Evolutionary conservation across 441 rosid genomes (phyloP).

Genomic region (Gossypium lobatum): DNA sequence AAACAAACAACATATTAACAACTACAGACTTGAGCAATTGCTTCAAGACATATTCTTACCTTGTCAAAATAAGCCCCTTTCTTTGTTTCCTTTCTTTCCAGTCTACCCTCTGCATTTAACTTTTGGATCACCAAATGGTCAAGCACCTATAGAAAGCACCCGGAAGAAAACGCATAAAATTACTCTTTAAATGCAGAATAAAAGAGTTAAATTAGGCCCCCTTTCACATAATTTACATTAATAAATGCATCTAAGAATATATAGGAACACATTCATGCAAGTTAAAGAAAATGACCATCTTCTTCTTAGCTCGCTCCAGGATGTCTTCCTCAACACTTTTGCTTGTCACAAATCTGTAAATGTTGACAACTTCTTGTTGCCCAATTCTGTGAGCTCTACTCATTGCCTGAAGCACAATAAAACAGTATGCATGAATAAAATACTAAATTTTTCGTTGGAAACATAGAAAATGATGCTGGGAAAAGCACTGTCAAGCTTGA

Average conservation of each 20-base stretch:
- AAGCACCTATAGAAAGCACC: slow-evolving; percentile 62
- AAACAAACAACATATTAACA: not conserved
- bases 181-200: not conserved
- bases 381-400: slow-evolving; percentile 99
- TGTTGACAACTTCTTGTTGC: slow-evolving; percentile 98
- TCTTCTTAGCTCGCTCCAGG: slow-evolving; percentile 97
- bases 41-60: slow-evolving; percentile 38
- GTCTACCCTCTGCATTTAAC: slow-evolving; percentile 98
- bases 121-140: slow-evolving; percentile 99
- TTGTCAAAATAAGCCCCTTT: slow-evolving; percentile 90
- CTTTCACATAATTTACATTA: slow-evolving; percentile 8
- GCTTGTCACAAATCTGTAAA: slow-evolving; percentile 98
- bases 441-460: not conserved
- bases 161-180: slow-evolving; percentile 15
- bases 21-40: not conserved
- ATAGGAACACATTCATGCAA: not conserved
- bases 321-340: slow-evolving; percentile 99
- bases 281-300: slow-evolving; percentile 56
- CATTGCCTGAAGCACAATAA: slow-evolving; percentile 72
- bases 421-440: slow-evolving; percentile 7
- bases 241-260: not conserved
- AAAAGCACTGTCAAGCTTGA: slow-evolving; percentile 5
- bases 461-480: slow-evolving; percentile 11
- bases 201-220: slow-evolving; percentile 2
- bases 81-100: slow-evolving; percentile 98